These are phyloP conservation scores for Phytopythium mirpurense DNA, from an alignment of 352 stramenopile genomes.

Conservation along the genomic window DNA sequence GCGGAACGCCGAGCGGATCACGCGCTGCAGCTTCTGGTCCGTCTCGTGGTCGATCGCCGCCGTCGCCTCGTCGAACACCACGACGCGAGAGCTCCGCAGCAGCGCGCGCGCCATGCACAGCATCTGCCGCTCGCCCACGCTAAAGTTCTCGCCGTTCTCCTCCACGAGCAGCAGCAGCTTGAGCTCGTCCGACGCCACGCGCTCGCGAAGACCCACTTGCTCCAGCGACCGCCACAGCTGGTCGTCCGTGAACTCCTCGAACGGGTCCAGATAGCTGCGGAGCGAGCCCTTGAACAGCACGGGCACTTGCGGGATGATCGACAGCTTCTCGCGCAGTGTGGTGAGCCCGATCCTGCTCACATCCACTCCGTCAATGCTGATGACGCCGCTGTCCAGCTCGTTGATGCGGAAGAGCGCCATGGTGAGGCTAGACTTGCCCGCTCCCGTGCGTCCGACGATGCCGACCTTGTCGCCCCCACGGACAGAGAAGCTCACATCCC, in stretches of 20 bases:
- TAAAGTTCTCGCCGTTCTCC: slow-evolving; percentile 93
- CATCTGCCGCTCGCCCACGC: slow-evolving; percentile 91
- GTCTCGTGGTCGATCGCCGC: slow-evolving; percentile 79
- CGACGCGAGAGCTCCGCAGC: slow-evolving; percentile 59
- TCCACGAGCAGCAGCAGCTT: slow-evolving; percentile 80
- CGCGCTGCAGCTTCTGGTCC: slow-evolving; percentile 42
- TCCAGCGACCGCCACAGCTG: slow-evolving; percentile 40
- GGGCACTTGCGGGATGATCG: slow-evolving; percentile 93
- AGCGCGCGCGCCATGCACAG: slow-evolving; percentile 91
- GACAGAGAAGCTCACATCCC: slow-evolving; percentile 21
- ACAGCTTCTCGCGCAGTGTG: slow-evolving; percentile 74
- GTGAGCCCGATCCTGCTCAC: slow-evolving; percentile 67
- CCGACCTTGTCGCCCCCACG: slow-evolving; percentile 66
- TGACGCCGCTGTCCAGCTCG: slow-evolving; percentile 72
- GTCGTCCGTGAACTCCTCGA: slow-evolving; percentile 68
- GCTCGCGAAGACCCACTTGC: slow-evolving; percentile 51
- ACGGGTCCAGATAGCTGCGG: slow-evolving; percentile 89
- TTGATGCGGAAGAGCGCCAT: slow-evolving; percentile 88
- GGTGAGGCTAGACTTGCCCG: slow-evolving; percentile 83
- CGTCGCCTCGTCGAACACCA: slow-evolving; percentile 80
- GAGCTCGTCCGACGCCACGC: slow-evolving; percentile 27
- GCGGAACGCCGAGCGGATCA: slow-evolving; percentile 83
- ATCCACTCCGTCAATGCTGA: slow-evolving; percentile 87
- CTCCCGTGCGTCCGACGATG: slow-evolving; percentile 86
- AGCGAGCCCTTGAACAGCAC: slow-evolving; percentile 91